Evolutionary conservation across 2,329 filamentous ascomycete species (phyloP).

Genomic region (Claviceps purpurea): DNA sequence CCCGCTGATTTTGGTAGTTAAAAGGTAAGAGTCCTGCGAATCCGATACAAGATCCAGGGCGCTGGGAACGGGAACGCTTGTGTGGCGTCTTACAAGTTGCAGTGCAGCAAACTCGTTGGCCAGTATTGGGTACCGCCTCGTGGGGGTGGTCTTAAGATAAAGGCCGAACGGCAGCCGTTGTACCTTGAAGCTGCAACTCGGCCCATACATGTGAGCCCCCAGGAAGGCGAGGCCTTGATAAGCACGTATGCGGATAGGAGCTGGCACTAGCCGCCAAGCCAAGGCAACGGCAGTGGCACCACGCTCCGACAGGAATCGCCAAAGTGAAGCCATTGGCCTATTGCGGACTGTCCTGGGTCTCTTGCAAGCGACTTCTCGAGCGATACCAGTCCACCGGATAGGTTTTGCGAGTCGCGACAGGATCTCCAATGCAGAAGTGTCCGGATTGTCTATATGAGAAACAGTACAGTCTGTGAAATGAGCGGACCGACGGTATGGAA

Average conservation of each 20-base stretch:
- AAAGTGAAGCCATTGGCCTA: background rate
- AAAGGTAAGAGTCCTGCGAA: background rate
- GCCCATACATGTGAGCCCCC: conserved; percentile 5
- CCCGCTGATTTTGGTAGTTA: background rate
- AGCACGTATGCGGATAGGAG: background rate
- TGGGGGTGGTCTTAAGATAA: conserved; percentile 4
- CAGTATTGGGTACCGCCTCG: background rate
- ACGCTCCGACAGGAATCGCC: background rate
- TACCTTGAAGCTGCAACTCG: conserved; percentile 6
- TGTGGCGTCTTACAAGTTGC: conserved; percentile 3
- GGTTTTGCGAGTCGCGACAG: background rate
- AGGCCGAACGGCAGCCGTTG: conserved; percentile 11
- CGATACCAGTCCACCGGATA: background rate
- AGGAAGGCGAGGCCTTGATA: background rate
- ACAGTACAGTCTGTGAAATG: background rate
- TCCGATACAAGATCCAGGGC: conserved; percentile 2
- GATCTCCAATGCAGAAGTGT: background rate
- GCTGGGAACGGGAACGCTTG: background rate
- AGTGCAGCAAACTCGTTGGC: conserved; percentile 4
- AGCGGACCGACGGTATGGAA: background rate
- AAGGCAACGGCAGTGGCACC: background rate
- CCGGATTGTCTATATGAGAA: background rate
- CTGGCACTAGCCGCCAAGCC: background rate
- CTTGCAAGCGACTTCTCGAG: background rate
- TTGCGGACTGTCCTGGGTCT: background rate